Percentiles rank a stretch among this genome's conserved stretches.
Conservation (phyloP, 768 basidiomycete species). For the Rhizopogon vinicolor region DNA sequence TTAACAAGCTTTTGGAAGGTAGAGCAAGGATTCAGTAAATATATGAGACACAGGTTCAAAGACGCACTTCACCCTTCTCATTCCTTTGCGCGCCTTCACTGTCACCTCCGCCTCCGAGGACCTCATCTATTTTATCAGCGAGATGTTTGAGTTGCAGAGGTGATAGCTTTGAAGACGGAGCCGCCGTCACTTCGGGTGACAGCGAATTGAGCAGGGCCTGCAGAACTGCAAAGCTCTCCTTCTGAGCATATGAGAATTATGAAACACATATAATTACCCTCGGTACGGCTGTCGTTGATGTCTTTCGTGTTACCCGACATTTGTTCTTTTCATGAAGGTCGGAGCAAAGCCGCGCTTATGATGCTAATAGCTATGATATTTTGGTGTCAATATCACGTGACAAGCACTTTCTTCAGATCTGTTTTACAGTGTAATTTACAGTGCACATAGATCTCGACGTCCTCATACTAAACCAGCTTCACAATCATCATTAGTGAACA, state of each 20-base stretch:
- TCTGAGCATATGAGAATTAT: slow-evolving; percentile 7
- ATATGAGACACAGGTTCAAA: slow-evolving; percentile 3
- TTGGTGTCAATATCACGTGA: slow-evolving; percentile 14
- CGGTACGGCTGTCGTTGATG: slow-evolving; percentile 26
- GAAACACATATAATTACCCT: slow-evolving; percentile 24
- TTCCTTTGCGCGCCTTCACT: slow-evolving; percentile 34
- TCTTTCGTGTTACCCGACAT: slow-evolving; percentile 13
- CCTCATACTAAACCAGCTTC: neutral
- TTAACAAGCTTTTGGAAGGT: slow-evolving; percentile 50
- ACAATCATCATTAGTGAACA: slow-evolving; percentile 13
- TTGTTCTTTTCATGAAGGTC: slow-evolving; percentile 7
- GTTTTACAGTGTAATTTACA: too few relatives aligned
- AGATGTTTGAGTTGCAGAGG: slow-evolving; percentile 48
- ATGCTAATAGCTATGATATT: neutral
- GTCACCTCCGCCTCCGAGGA: slow-evolving; percentile 42
- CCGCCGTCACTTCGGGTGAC: slow-evolving; percentile 11
- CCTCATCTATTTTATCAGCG: slow-evolving; percentile 54
- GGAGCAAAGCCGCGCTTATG: slow-evolving; percentile 8
- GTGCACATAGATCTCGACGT: neutral
- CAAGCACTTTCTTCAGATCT: neutral
- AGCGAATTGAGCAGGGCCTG: slow-evolving; percentile 36
- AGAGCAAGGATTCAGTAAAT: slow-evolving; percentile 13
- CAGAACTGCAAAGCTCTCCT: slow-evolving; percentile 25
- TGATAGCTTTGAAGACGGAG: slow-evolving; percentile 26
- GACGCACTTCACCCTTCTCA: slow-evolving; percentile 62